Evolutionary conservation across 306 rosid genomes (phyloP).

Genomic region (Clitoria ternatea): DNA sequence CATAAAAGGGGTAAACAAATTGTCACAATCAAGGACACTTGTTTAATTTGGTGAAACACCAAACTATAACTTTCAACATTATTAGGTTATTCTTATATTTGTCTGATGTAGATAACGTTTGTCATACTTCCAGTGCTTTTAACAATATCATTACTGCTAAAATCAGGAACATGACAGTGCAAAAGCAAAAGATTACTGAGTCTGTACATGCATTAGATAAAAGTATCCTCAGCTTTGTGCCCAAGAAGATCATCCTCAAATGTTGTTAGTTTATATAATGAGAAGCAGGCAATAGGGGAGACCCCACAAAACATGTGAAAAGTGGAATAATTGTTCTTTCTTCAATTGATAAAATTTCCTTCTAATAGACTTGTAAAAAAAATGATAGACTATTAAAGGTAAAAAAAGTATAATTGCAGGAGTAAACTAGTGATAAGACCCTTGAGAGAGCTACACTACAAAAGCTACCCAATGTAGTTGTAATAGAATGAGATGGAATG

Average conservation of each 20-base stretch:
- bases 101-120: background rate
- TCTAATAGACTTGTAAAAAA: background rate
- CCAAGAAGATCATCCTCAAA: background rate
- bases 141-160: background rate
- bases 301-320: background rate
- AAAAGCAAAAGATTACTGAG: background rate
- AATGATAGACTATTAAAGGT: background rate
- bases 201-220: background rate
- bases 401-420: conserved; percentile 1
- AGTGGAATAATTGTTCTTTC: conserved; percentile 4
- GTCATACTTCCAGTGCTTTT: background rate
- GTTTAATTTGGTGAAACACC: background rate
- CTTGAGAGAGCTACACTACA: too few species aligned
- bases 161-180: background rate
- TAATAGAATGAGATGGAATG: background rate
- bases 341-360: background rate
- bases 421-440: too few species aligned
- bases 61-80: background rate
- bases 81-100: conserved; percentile 5
- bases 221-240: background rate
- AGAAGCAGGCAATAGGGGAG: conserved; percentile 2
- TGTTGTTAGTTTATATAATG: conserved; percentile 10
- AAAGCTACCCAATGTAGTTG: too few species aligned
- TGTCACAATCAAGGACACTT: conserved; percentile 10
- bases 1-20: conserved; percentile 11